phyloP scores from a whole-genome alignment of 768 basidiomycete species.

The Rhizopogon vulgaris region DNA sequence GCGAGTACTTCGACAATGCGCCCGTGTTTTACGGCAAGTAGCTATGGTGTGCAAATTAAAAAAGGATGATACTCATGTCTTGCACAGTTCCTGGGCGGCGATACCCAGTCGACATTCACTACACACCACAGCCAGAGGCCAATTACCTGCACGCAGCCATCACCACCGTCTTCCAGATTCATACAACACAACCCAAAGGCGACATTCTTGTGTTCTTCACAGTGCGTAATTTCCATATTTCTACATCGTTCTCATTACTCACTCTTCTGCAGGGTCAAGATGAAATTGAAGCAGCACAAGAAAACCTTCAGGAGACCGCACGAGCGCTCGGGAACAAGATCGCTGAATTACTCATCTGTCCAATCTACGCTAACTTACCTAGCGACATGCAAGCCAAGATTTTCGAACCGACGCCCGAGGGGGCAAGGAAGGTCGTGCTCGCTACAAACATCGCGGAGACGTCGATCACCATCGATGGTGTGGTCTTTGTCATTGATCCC shows the following conservation, averaged over 20 bases:
- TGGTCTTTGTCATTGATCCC: slow-evolving; percentile 98
- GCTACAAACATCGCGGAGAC: slow-evolving; percentile 99
- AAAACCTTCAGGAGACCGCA: slow-evolving; percentile 93
- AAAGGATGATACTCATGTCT: slow-evolving; percentile 4
- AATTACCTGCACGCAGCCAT: slow-evolving; percentile 98
- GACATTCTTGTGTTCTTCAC: slow-evolving; percentile 98
- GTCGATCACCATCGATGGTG: slow-evolving; percentile 98
- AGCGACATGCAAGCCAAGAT: slow-evolving; percentile 99
- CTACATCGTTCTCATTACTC: neutral
- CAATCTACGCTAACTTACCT: slow-evolving; percentile 98
- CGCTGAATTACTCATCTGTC: slow-evolving; percentile 88
- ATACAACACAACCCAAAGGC: slow-evolving; percentile 96
- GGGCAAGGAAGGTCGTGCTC: slow-evolving; percentile 93
- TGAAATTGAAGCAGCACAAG: slow-evolving; percentile 96
- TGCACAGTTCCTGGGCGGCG: slow-evolving; percentile 86
- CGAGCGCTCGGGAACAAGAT: slow-evolving; percentile 95
- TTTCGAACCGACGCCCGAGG: slow-evolving; percentile 96
- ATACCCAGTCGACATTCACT: slow-evolving; percentile 97
- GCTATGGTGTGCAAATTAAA: neutral
- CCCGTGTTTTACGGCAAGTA: slow-evolving; percentile 86
- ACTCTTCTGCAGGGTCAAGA: slow-evolving; percentile 71
- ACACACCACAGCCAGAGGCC: slow-evolving; percentile 98
- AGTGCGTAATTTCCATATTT: slow-evolving; percentile 35
- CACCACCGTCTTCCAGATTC: slow-evolving; percentile 98
- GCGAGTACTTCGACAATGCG: slow-evolving; percentile 94